Evolutionary conservation across 768 basidiomycete species (phyloP), one percentile per base, ranked within the genome.

Genomic region (Tricholoma terreum): DNA sequence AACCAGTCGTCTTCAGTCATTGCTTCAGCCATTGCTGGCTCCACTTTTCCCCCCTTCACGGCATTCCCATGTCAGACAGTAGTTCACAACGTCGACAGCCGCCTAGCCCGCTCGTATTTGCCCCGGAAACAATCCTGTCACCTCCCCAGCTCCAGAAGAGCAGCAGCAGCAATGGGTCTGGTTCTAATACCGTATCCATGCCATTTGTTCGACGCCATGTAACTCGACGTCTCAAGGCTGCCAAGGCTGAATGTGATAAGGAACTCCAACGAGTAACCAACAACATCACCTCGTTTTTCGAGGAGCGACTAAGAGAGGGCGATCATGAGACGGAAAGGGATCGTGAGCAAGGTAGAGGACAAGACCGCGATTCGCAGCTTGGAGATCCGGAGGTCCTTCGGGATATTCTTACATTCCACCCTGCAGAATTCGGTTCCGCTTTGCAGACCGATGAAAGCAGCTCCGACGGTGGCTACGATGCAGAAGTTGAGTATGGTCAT

Each of bases 161-260:
- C 62, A 70, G 69, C 50, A 74, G 68, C 67, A 63, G 50, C 59
- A 70, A 75, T 71, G 76, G 76, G 50, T 84, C 85, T 5, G 79
- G 78, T 52, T 80, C 87, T 24, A 89, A 89, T 70, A 89, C 88
- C 54, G 89, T 93, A 53, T 91, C 91, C 54, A 93, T 93, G 91
- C 90, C 91, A 58, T 92, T 93, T 70, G 91, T 98, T 61, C 81
- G 91, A 59, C 85, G 93, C 55, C 95, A 98, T 77, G 92, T 98
- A 66, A 92, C 90, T 36, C 85, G 93, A 61, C 87, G 97, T 57
- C 85, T 98, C 73, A 90, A 87, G 76, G 89, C 89, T 3, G 94
- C 96, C 57, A 98, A 99, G 78, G 85, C 90, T 51, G 91, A 92
- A 62, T 99, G 96, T 79, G 94, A 99, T 83, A 91, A 90, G 78